A percentile compares a stretch with the other conserved stretches of the same genome.
Conservation (phyloP, 768 basidiomycete species). For the Pholiota microspora region DNA sequence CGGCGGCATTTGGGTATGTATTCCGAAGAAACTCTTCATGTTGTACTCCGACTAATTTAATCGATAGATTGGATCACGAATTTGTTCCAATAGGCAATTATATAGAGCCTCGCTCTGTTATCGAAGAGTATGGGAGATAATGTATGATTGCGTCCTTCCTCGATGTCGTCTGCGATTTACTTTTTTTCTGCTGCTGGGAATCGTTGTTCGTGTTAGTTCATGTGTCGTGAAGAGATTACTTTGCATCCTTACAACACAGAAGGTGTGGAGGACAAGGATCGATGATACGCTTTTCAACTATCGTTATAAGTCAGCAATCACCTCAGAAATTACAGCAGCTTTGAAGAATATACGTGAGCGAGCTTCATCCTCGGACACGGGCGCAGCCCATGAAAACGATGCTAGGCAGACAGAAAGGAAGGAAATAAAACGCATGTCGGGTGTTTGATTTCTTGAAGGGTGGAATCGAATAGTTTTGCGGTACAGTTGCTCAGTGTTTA, state of each 20-base stretch:
- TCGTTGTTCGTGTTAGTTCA: neutral
- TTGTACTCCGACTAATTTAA: neutral
- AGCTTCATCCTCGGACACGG: neutral
- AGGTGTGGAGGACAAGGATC: neutral
- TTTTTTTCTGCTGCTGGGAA: neutral
- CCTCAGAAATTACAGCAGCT: neutral
- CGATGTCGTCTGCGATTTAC: neutral
- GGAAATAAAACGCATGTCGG: neutral
- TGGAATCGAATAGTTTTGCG: no score
- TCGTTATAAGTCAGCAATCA: neutral
- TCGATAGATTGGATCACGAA: conserved; percentile 24
- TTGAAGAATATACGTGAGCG: neutral
- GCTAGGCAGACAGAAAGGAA: neutral
- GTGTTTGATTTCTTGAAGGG: no score
- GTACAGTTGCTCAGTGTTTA: neutral
- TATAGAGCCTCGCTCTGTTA: conserved; percentile 42
- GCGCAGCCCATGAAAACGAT: neutral
- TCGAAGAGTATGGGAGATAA: conserved; percentile 34
- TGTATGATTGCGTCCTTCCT: neutral
- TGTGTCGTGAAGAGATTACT: neutral
- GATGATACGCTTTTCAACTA: neutral
- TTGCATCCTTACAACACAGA: neutral
- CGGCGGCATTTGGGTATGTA: conserved; percentile 48
- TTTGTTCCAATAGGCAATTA: conserved; percentile 41
- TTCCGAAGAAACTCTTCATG: neutral